Conservation (phyloP, 192 early-diverging fungal genomes). For the Paraglomus occultum region DNA sequence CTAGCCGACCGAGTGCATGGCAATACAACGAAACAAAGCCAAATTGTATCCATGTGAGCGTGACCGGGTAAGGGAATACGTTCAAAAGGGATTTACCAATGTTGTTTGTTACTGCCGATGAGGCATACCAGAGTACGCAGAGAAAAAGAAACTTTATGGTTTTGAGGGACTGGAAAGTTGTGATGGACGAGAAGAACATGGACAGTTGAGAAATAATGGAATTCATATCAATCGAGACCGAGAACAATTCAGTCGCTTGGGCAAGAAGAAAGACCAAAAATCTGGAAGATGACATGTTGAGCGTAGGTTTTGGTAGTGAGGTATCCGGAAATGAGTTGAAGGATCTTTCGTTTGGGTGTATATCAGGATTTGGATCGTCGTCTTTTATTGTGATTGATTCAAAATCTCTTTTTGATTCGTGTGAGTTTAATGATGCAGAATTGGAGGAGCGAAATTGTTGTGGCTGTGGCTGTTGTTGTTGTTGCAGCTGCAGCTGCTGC, state of each 20-base stretch:
- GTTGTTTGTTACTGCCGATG: slow-evolving; percentile 83
- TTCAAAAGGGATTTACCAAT: slow-evolving; percentile 79
- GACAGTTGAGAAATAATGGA: neutral
- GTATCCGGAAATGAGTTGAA: no score
- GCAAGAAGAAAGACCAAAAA: slow-evolving; percentile 22
- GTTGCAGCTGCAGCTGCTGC: slow-evolving; percentile 28
- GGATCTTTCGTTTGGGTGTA: no score
- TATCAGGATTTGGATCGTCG: neutral
- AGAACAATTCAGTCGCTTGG: slow-evolving; percentile 25
- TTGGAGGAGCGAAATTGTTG: slow-evolving; percentile 7
- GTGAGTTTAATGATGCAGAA: neutral
- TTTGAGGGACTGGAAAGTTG: slow-evolving; percentile 32
- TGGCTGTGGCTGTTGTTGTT: slow-evolving; percentile 33
- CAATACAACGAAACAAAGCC: slow-evolving; percentile 70
- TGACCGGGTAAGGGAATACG: slow-evolving; percentile 75
- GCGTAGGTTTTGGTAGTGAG: neutral
- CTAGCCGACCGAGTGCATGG: slow-evolving; percentile 42
- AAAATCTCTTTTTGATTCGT: slow-evolving; percentile 30
- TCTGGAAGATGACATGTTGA: slow-evolving; percentile 31
- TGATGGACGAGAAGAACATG: slow-evolving; percentile 4
- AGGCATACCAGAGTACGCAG: slow-evolving; percentile 77
- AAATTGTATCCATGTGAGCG: slow-evolving; percentile 84
- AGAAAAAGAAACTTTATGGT: slow-evolving; percentile 61
- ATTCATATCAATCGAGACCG: slow-evolving; percentile 27
- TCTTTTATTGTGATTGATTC: neutral